Evolutionary conservation across 345 rosid species (phyloP).

Genomic region (Euphorbia tirucalli): DNA sequence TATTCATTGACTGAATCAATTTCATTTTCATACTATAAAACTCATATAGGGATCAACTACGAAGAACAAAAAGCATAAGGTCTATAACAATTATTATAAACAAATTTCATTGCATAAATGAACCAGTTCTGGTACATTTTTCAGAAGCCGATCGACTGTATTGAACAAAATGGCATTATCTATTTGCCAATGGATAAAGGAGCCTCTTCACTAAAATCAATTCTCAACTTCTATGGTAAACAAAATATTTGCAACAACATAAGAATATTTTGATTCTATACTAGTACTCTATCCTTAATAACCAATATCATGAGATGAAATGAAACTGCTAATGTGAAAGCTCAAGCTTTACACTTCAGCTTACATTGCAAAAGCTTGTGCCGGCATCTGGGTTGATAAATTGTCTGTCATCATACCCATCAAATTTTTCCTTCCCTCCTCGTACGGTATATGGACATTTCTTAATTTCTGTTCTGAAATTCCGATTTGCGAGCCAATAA

Average conservation of each 20-base stretch:
- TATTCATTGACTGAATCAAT: too few species aligned
- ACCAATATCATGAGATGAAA: neutral
- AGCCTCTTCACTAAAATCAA: constrained; percentile 18
- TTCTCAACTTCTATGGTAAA: constrained; percentile 3
- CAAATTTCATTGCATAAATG: constrained; percentile 9
- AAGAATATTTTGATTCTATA: constrained; percentile 8
- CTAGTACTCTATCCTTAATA: neutral
- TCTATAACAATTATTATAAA: neutral
- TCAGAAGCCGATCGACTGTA: neutral
- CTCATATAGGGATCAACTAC: too few species aligned
- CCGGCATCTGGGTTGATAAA: constrained; percentile 37
- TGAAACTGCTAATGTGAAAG: constrained; percentile 12
- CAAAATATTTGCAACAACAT: too few species aligned
- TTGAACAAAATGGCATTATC: constrained; percentile 17
- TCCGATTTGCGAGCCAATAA: constrained; percentile 30
- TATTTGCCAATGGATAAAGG: constrained; percentile 3
- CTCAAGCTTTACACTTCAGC: constrained; percentile 51
- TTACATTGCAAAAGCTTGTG: constrained; percentile 43
- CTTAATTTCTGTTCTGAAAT: constrained; percentile 39
- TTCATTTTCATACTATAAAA: too few species aligned
- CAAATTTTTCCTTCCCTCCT: constrained; percentile 48
- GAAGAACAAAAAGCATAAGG: neutral
- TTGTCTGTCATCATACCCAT: constrained; percentile 38
- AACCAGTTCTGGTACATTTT: constrained; percentile 10
- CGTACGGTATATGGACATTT: constrained; percentile 29